These are phyloP conservation scores for Hibiscus trionum DNA, from an alignment of 345 rosid species.

Conservation along the genomic window DNA sequence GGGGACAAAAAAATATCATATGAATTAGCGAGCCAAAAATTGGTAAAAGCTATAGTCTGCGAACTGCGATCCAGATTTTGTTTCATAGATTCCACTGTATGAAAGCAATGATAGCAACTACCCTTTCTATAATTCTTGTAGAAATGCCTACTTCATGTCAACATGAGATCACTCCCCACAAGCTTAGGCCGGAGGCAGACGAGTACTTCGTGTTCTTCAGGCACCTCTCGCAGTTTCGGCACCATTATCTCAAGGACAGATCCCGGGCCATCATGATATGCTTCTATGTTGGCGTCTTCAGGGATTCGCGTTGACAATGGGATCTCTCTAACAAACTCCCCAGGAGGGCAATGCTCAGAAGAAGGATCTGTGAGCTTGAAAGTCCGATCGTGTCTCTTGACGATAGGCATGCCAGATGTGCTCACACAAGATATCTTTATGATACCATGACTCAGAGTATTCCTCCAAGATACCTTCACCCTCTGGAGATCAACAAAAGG, in stretches of 20 bases:
- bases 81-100: constrained; percentile 21
- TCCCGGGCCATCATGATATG: constrained; percentile 80
- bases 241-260: constrained; percentile 90
- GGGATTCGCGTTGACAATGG: constrained; percentile 80
- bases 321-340: constrained; percentile 89
- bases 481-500: constrained; percentile 89
- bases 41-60: neutral
- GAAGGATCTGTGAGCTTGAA: constrained; percentile 87
- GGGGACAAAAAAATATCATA: constrained; percentile 3
- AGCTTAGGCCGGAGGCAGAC: constrained; percentile 85
- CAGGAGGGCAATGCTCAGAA: constrained; percentile 97
- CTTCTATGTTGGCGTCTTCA: constrained; percentile 91
- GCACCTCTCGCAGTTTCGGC: constrained; percentile 74
- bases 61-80: constrained; percentile 3
- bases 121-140: constrained; percentile 7
- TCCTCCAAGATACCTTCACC: constrained; percentile 96
- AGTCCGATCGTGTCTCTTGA: constrained; percentile 81
- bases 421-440: constrained; percentile 83
- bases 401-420: constrained; percentile 64
- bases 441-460: constrained; percentile 67
- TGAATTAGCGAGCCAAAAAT: constrained; percentile 10
- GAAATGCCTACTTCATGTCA: constrained; percentile 39
- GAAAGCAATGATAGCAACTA: constrained; percentile 18
- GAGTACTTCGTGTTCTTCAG: constrained; percentile 94
- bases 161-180: constrained; percentile 63